Base-by-base conservation (phyloP, 768 basidiomycete species). In the Leucosporidium scottii region DNA sequence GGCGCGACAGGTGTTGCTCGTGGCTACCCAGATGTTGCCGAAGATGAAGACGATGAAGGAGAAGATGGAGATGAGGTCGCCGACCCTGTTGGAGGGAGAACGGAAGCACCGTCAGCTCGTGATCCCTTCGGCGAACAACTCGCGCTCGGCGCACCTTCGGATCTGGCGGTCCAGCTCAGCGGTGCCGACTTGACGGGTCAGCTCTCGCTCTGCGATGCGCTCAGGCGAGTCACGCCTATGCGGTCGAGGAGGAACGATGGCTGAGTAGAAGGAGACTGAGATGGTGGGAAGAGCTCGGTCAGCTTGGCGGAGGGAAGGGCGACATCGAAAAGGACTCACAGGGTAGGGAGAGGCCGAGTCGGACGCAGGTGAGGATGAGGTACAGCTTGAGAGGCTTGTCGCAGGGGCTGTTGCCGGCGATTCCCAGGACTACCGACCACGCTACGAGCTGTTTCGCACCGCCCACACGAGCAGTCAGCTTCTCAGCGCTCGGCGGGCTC, bases 1-100 rank as follows among this genome's bases (percentile, higher is more conserved):
- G 27, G 21, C 5, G 4, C 21, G 57, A 36, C 66, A 69, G 1
- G 66, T 62, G 13, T 55, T 2, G 21, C 23, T 20, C 5, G 57
- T 54, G 65, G 66, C 58, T 50, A 73, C 13, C 71, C 71, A 75
- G 28, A 62, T 54, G 64, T 74, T 74, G 55, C 62, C 66, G 4
- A 71, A 55, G 51, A 62, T 21, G 47, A 62, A 44, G 39, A 47
- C 58, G 67, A 71, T 61, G 61, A 56, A 25, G 13, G 23, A 54
- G 51, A 39, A 21, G 44, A 27, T 6, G 59, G 59, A 47, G 39
- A 44, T 44, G 39, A 44, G 39, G 39, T 44, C 39, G 39, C 39
- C 39, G 39, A 44, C 39, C 39, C 39, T 44, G 13, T 44, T 10
- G 10, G 34, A 34, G 5, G 34, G 34, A n/a, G 34, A 36, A 36